Evolutionary conservation across 129 eudicot species (phyloP), one percentile per base, ranked within the genome.

Genomic region (Escallonia herrerae): DNA sequence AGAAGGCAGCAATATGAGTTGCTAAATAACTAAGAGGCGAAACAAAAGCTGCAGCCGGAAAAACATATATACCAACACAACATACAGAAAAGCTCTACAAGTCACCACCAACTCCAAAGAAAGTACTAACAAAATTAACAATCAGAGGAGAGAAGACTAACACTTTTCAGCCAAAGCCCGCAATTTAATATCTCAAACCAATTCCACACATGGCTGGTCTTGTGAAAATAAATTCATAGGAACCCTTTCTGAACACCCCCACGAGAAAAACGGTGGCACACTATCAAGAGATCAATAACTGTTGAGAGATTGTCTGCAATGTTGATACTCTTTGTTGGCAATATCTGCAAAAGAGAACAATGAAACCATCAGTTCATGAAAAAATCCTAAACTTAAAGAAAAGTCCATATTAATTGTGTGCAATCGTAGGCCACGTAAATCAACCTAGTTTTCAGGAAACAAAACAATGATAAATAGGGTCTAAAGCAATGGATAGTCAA

Each of bases 111-210:
- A 45, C 6, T 45, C 9, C 49, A 45, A 22, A 22, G 33, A 22
- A 22, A 22, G 1, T 22, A 22, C 33, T 22, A 22, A 49, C 12
- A 60, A 39, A n/a, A 63, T 8, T n/a, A 64, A 57, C 44, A 69
- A 41, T 22, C 49, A 57, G 10, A 48, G 40, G 67, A 63, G 7
- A 64, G 42, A 69, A 57, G 51, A 56, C 61, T 15, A 53, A 64
- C 71, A 70, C 43, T 61, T 60, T 60, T 41, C 60, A 62, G 56
- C 11, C 12, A 65, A 65, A 64, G 50, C 15, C 22, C 12, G 44
- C 45, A 33, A 62, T 40, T 73, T 72, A 55, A 43, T 49, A 55
- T 54, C 60, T 73, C n/a, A 72, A 8, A 60, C 62, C 56, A 58
- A 61, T 33, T 67, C 53, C 50, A n/a, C 57, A 10, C 55, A 69